Conservation (phyloP, 2,329 filamentous ascomycete species). For the Penicillium sp. region DNA sequence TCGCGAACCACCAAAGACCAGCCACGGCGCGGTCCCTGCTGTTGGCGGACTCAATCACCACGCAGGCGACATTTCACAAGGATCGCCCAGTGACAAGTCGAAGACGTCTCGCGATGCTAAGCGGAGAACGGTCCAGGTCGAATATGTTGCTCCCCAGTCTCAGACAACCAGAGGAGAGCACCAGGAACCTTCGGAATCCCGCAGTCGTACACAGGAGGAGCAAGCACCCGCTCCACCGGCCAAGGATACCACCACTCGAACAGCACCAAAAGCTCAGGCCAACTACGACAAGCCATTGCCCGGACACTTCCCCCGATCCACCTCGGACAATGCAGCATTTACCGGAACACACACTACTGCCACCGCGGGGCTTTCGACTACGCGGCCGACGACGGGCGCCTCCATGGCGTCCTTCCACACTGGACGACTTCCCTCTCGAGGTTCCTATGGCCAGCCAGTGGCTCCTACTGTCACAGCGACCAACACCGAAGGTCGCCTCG, state of each 20-base stretch:
- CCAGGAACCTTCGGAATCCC: slow-evolving; percentile 19
- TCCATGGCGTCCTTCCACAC: slow-evolving; percentile 69
- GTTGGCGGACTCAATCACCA: slow-evolving; percentile 69
- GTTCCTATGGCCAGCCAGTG: slow-evolving; percentile 84
- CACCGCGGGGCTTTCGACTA: slow-evolving; percentile 46
- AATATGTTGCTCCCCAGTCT: slow-evolving; percentile 91
- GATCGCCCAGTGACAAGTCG: slow-evolving; percentile 63
- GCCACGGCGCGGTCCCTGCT: slow-evolving; percentile 50
- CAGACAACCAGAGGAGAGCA: slow-evolving; percentile 74
- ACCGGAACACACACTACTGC: slow-evolving; percentile 44
- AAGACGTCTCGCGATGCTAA: slow-evolving; percentile 79
- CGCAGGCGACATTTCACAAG: slow-evolving; percentile 71
- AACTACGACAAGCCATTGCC: slow-evolving; percentile 44
- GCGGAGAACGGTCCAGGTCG: slow-evolving; percentile 91
- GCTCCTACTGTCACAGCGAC: slow-evolving; percentile 85
- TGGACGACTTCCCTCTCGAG: slow-evolving; percentile 68
- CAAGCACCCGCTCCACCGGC: slow-evolving; percentile 9
- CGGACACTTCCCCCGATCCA: slow-evolving; percentile 55
- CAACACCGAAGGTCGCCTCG: slow-evolving; percentile 85
- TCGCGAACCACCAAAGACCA: slow-evolving; percentile 75
- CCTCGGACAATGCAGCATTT: slow-evolving; percentile 61
- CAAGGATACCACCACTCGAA: slow-evolving; percentile 5
- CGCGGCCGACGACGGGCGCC: slow-evolving; percentile 77
- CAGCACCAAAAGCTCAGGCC: slow-evolving; percentile 15
- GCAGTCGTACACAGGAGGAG: slow-evolving; percentile 11